These are phyloP conservation scores for Gamarada debralockiae DNA, from an alignment of 495 filamentous ascomycete genomes.

Conservation along the genomic window DNA sequence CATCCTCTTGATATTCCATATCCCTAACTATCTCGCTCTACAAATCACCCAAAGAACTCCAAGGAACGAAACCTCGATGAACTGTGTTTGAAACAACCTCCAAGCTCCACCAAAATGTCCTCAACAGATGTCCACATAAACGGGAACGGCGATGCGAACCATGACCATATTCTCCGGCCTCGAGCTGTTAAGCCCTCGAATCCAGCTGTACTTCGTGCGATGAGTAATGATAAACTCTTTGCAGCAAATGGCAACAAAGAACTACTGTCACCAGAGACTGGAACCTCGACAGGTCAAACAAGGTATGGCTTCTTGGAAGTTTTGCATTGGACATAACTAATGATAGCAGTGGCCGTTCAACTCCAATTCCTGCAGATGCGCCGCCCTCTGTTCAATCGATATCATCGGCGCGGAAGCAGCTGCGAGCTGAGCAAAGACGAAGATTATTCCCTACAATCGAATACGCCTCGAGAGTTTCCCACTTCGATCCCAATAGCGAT, in stretches of 20 bases:
- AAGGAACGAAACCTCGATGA: too few relatives aligned
- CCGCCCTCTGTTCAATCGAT: conserved; percentile 85
- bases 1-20: too few relatives aligned
- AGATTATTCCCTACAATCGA: conserved; percentile 95
- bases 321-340: conserved; percentile 2
- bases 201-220: conserved; percentile 30
- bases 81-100: neutral
- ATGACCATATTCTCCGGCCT: conserved; percentile 34
- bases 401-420: conserved; percentile 78
- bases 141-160: conserved; percentile 12
- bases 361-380: conserved; percentile 84
- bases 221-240: conserved; percentile 25
- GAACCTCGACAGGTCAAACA: conserved; percentile 17
- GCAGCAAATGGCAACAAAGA: conserved; percentile 12
- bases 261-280: conserved; percentile 8
- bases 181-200: conserved; percentile 36
- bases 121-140: conserved; percentile 21
- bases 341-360: conserved; percentile 70
- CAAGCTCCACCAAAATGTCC: conserved; percentile 18
- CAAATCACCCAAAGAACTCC: too few relatives aligned
- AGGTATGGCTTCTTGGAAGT: conserved; percentile 13
- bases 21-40: too few relatives aligned
- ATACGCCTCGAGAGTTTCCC: conserved; percentile 87
- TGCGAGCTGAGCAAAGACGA: conserved; percentile 73
- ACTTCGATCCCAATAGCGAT: conserved; percentile 90